Evolutionary conservation across 2,329 filamentous ascomycete species (phyloP), one percentile per base, ranked within the genome.

Genomic region (Hypoxylon sp.): DNA sequence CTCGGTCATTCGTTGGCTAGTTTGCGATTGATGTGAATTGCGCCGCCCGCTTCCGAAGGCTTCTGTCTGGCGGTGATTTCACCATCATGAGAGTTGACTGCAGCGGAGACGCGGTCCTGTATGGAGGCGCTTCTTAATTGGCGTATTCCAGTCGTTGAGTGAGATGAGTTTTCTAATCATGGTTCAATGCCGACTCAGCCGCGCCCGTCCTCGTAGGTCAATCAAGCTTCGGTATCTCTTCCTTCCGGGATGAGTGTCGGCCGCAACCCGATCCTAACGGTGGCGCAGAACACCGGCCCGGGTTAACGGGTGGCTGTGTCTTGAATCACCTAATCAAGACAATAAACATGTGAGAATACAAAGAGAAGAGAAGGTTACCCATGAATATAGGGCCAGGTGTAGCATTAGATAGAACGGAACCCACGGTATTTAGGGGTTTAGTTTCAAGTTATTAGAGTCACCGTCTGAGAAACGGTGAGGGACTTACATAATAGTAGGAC

Each of bases 201-300:
- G 41, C 41, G 15, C 8, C 20, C 20, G 11, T 24, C 41, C 6
- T 24, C 10, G 20, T 10, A 10, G 19, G 39, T 17, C 39, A 19
- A 43, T 3, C n/a, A 20, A 43, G 17, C 39, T 17, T 46, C 41
- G 19, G 41, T 46, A 46, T 46, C 10, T 13, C 37, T 41, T 41
- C 28, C 26, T 48, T 53, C 26, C 28, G 30, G 17, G 1, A 3
- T 55, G 28, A 26, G 24, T 4, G 37, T 4, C 20, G 46, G 26
- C 13, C 52, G 62, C 56, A 32, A 50, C 22, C 15, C n/a, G n/a
- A 51, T 55, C 62, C 62, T 58, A 30, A 53, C 53, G 50, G 34
- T 24, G 62, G 53, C 53, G 53, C 28, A 64, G 57, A 53, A 11
- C 41, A 15, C 22, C 28, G n/a, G 26, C 2, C 47, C 39, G 50